Evolutionary conservation across 2,329 filamentous ascomycete genomes (phyloP), one percentile per base, ranked within the genome.

Genomic region (Trichoderma sp.): DNA sequence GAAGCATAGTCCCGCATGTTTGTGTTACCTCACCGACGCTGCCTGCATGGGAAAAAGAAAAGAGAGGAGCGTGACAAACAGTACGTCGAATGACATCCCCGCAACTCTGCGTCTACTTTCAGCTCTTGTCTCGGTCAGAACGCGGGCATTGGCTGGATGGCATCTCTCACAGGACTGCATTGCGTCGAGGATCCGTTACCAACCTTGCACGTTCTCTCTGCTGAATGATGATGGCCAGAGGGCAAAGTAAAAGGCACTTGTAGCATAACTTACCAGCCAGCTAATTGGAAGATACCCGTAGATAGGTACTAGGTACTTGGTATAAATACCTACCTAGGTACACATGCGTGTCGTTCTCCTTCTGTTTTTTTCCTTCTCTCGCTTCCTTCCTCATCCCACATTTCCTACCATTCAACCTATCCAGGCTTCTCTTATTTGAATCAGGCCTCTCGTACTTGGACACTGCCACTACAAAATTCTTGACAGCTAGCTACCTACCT

Each of bases 21-120:
- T 64, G 61, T 52, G 29, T 33, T n/a, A 35, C 33, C 24, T 43
- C 49, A 49, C 61, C 55, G 55, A 47, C 49, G 19, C 33, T 56
- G 33, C 49, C 61, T 56, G 61, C 61, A 64, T 64, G 49, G 11
- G 29, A 29, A 56, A 35, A 40, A 31, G 33, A 16, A 58, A 58
- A 27, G 24, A 16, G 13, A 19, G 10, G 58, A 52, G 59, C 33
- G 40, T 61, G 40, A 24, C 43, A 59, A 67, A 67, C 64, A 64
- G 13, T 19, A 11, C 43, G 33, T 13, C 5, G 58, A 47, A 27
- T 31, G 60, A 27, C 43, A 63, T 63, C 61, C 61, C 21, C 55
- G 49, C 61, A 64, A 29, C 14, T 8, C 16, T n/a, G 31, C 24
- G 16, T 35, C 21, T n/a, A 16, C 35, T 13, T 35, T 40, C 56